These are phyloP conservation scores for Trichophyton rubrum DNA, from an alignment of 2,329 filamentous ascomycete species.

Conservation along the genomic window DNA sequence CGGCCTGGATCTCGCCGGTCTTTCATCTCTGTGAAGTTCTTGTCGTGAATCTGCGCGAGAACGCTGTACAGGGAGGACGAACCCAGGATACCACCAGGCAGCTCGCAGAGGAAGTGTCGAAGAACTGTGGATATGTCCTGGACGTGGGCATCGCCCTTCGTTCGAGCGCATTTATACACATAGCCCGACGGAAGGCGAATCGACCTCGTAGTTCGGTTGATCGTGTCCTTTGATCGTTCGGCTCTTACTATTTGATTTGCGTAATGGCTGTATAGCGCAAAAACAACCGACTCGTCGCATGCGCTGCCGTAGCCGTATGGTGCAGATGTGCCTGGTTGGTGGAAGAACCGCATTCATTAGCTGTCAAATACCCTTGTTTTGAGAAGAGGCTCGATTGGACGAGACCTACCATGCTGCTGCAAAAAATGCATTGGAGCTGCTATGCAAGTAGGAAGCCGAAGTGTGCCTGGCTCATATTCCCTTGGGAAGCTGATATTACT, in stretches of 20 bases:
- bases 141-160: constrained; percentile 15
- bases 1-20: constrained; percentile 13
- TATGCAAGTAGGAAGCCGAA: constrained; percentile 33
- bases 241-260: constrained; percentile 28
- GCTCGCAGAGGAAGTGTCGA: constrained; percentile 24
- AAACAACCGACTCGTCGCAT: constrained; percentile 25
- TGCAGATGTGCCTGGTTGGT: constrained; percentile 18
- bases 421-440: constrained; percentile 31
- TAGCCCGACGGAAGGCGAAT: constrained; percentile 20
- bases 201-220: constrained; percentile 25
- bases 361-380: not conserved
- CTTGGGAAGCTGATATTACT: constrained; percentile 27
- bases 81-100: constrained; percentile 30
- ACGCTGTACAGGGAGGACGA: constrained; percentile 23
- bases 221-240: constrained; percentile 23
- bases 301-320: constrained; percentile 25
- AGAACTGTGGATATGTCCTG: constrained; percentile 27
- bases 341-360: not conserved
- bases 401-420: constrained; percentile 23
- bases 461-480: constrained; percentile 27
- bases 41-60: constrained; percentile 21
- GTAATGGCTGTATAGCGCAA: constrained; percentile 30
- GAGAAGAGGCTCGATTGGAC: not conserved
- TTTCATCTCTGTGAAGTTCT: constrained; percentile 12
- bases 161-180: constrained; percentile 5